Evolutionary conservation across 495 filamentous ascomycete species (phyloP).

Genomic region (Trichodelitschia bisporula): DNA sequence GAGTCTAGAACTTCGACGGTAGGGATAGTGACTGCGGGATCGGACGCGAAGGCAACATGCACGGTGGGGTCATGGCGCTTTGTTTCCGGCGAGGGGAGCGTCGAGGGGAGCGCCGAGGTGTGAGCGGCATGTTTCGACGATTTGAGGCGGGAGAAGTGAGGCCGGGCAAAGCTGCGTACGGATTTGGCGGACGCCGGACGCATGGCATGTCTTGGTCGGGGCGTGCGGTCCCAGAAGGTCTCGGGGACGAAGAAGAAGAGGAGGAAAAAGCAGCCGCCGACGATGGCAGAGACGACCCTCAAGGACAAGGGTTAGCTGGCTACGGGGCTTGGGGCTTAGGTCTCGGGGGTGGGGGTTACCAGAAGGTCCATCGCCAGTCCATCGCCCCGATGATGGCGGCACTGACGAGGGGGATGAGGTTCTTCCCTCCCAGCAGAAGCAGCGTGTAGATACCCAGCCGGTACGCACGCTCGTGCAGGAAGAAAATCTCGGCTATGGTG

Average conservation of each 20-base stretch:
- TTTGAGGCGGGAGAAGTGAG: too few relatives aligned
- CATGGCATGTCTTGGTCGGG: too few relatives aligned
- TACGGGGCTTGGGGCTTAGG: constrained; percentile 6
- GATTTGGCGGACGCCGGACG: too few relatives aligned
- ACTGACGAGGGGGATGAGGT: constrained; percentile 67
- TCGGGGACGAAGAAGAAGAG: constrained; percentile 87
- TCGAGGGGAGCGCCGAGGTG: too few relatives aligned
- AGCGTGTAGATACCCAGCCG: constrained; percentile 91
- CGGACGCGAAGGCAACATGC: too few relatives aligned
- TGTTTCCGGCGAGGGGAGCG: too few relatives aligned
- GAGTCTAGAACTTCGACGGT: too few relatives aligned
- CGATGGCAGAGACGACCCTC: constrained; percentile 64
- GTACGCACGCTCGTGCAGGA: constrained; percentile 82
- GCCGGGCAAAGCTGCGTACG: too few relatives aligned
- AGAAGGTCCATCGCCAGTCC: constrained; percentile 86
- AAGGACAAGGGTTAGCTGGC: constrained; percentile 12
- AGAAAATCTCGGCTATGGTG: constrained; percentile 91
- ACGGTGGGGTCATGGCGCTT: too few relatives aligned
- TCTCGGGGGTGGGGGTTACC: constrained; percentile 23
- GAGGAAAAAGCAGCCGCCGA: constrained; percentile 44
- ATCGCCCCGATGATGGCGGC: constrained; percentile 59
- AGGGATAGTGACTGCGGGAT: too few relatives aligned
- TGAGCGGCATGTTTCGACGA: too few relatives aligned
- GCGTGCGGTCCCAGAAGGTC: constrained; percentile 86
- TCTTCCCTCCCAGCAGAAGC: constrained; percentile 76